These are phyloP conservation scores for Bromus sterilis DNA, from an alignment of 176 grass and related monocot species.

Conservation along the genomic window DNA sequence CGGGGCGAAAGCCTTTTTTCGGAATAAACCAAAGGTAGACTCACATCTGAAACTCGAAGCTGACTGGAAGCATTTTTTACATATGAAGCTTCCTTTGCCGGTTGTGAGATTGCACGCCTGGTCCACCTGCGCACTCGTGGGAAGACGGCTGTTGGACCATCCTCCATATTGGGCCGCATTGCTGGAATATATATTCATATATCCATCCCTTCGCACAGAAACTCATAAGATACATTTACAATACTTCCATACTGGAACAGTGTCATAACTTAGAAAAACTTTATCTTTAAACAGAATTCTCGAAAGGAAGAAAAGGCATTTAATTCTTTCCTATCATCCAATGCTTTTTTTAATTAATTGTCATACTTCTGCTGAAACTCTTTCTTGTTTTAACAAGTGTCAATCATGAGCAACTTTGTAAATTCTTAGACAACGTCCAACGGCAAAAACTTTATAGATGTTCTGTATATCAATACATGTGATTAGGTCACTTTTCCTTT, in stretches of 20 bases:
- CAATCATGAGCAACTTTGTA: background rate
- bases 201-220: conserved; percentile 7
- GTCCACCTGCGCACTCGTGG: background rate
- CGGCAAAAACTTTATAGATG: background rate
- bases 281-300: background rate
- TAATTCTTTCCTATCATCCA: background rate
- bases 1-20: no score
- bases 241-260: background rate
- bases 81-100: background rate
- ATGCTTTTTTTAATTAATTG: background rate
- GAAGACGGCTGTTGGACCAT: conserved; percentile 7
- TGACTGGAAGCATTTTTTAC: background rate
- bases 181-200: conserved; percentile 10
- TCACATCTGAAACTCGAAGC: conserved; percentile 18
- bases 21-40: background rate
- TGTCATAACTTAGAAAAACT: background rate
- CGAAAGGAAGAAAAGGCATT: background rate
- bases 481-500: background rate
- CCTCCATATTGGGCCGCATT: background rate
- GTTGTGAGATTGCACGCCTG: background rate
- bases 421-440: background rate
- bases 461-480: background rate
- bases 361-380: background rate
- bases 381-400: background rate
- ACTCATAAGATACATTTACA: conserved; percentile 1